These are phyloP conservation scores for Luffa acutangula DNA, from an alignment of 306 rosid species.

Conservation along the genomic window DNA sequence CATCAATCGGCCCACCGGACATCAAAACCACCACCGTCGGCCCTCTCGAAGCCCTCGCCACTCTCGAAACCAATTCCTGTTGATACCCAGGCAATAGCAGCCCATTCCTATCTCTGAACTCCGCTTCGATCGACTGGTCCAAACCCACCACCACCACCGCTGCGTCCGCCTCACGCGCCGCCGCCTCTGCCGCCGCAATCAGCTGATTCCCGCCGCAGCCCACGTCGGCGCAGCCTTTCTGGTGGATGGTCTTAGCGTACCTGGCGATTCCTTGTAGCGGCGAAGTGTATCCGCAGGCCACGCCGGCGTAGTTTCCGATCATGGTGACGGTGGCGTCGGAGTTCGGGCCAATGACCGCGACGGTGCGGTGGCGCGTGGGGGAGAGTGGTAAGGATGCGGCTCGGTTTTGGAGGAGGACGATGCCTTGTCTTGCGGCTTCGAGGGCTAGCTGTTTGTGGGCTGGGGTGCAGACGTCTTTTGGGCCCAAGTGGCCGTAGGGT, in stretches of 20 bases:
- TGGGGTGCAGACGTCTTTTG: slow-evolving; percentile 42
- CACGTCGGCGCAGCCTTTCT: slow-evolving; percentile 45
- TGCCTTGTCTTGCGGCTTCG: slow-evolving; percentile 76
- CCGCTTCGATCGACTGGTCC: slow-evolving; percentile 86
- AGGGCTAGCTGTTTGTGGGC: slow-evolving; percentile 66
- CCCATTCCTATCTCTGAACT: slow-evolving; percentile 39
- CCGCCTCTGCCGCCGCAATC: slow-evolving; percentile 42
- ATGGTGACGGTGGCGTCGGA: slow-evolving; percentile 70
- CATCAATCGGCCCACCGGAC: slow-evolving; percentile 87
- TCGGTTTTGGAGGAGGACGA: slow-evolving; percentile 51
- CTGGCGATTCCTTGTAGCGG: slow-evolving; percentile 77
- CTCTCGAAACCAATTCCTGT: slow-evolving; percentile 54
- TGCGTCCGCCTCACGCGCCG: slow-evolving; percentile 55
- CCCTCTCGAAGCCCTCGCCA: slow-evolving; percentile 50
- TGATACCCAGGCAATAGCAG: slow-evolving; percentile 65
- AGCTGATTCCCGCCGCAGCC: slow-evolving; percentile 32
- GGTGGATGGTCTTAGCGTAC: slow-evolving; percentile 49
- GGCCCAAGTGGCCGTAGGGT: slow-evolving; percentile 54
- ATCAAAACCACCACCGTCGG: slow-evolving; percentile 66
- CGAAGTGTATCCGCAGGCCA: slow-evolving; percentile 72
- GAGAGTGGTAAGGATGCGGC: slow-evolving; percentile 42
- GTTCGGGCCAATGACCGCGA: slow-evolving; percentile 87
- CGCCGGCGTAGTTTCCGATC: slow-evolving; percentile 90
- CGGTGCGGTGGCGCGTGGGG: slow-evolving; percentile 24
- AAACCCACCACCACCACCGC: slow-evolving; percentile 69